Percentiles rank a stretch among this genome's conserved stretches.
phyloP scores from a whole-genome alignment of 2,329 filamentous ascomycete genomes.

The Lachnellula cervina region DNA sequence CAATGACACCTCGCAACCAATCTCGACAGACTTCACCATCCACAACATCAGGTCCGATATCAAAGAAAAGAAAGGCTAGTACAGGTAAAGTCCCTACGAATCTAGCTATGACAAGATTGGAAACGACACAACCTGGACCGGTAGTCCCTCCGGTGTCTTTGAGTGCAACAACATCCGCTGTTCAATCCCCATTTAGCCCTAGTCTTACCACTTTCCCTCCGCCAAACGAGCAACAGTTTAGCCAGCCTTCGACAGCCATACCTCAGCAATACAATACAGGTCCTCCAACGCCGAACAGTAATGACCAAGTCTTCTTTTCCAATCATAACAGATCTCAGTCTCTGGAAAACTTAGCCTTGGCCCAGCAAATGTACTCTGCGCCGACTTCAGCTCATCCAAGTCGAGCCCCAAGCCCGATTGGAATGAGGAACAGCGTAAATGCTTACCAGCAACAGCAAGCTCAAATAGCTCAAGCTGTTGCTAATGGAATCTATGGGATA shows the following conservation, averaged over 20 bases:
- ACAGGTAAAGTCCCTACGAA: conserved; percentile 64
- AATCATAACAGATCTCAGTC: conserved; percentile 55
- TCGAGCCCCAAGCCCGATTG: conserved; percentile 68
- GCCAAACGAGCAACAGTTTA: conserved; percentile 31
- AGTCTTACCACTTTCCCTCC: conserved; percentile 41
- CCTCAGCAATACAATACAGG: conserved; percentile 49
- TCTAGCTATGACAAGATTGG: conserved; percentile 77
- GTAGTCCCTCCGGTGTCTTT: conserved; percentile 34
- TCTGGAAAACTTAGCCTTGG: conserved; percentile 58
- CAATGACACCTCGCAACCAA: conserved; percentile 54
- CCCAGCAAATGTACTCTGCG: conserved; percentile 62
- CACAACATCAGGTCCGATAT: conserved; percentile 57
- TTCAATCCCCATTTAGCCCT: conserved; percentile 51
- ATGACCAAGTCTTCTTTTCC: conserved; percentile 54
- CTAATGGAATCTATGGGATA: conserved; percentile 46
- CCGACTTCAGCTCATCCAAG: conserved; percentile 70
- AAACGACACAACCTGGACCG: conserved; percentile 47
- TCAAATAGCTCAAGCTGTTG: conserved; percentile 45
- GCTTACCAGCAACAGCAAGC: conserved; percentile 36
- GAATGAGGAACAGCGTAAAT: conserved; percentile 43
- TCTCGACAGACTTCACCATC: conserved; percentile 72
- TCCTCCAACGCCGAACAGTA: conserved; percentile 62
- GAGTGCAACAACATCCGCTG: conserved; percentile 33
- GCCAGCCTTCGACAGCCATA: conserved; percentile 15
- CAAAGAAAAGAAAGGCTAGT: conserved; percentile 81